phyloP scores from a whole-genome alignment of 2,329 filamentous ascomycete genomes.

The Alternaria metachromatica region DNA sequence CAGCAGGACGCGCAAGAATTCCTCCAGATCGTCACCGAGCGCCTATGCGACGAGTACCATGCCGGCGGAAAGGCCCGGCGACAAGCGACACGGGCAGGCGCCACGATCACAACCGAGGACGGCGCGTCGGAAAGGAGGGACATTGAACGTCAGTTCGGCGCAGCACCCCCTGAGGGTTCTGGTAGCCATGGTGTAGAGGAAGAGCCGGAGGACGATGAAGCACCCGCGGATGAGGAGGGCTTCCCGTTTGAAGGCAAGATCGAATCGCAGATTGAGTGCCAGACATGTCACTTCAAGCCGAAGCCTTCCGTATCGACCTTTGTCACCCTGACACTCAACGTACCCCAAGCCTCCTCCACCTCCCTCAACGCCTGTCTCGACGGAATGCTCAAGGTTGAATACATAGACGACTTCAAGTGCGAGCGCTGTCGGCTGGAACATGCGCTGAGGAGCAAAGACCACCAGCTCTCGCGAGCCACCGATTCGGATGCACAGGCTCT shows the following conservation, averaged over 20 bases:
- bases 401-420: constrained; percentile 96
- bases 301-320: constrained; percentile 84
- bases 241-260: constrained; percentile 93
- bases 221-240: constrained; percentile 63
- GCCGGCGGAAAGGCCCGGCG: constrained; percentile 77
- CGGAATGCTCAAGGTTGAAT: constrained; percentile 90
- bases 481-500: constrained; percentile 50
- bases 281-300: constrained; percentile 87
- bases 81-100: constrained; percentile 54
- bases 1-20: constrained; percentile 99
- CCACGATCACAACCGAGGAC: constrained; percentile 26
- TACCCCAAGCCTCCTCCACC: constrained; percentile 80
- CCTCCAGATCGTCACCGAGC: constrained; percentile 88
- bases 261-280: constrained; percentile 94
- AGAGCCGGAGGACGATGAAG: constrained; percentile 20
- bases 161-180: constrained; percentile 25
- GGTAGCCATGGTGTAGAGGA: constrained; percentile 44
- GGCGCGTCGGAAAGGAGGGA: constrained; percentile 28
- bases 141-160: constrained; percentile 34
- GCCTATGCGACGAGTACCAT: constrained; percentile 92
- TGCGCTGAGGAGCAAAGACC: constrained; percentile 69
- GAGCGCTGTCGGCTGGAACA: constrained; percentile 89
- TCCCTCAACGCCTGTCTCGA: constrained; percentile 90
- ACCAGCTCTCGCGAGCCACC: constrained; percentile 60
- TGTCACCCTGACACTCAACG: constrained; percentile 88